phyloP scores from a whole-genome alignment of 169 alveolate genomes.

The Cystoisospora suis region DNA sequence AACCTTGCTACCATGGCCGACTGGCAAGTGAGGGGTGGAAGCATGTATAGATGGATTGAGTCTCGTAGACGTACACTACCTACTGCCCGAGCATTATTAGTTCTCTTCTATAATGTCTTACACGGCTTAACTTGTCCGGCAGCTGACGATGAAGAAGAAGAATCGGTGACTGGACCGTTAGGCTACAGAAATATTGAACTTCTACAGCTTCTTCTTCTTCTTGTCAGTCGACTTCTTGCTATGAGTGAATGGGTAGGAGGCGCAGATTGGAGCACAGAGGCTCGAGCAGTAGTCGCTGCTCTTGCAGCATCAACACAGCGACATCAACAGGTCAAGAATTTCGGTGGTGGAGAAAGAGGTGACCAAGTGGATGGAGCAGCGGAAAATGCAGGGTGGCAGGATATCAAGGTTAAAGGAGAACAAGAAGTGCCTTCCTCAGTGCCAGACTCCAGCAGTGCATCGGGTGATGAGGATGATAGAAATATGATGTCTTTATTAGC shows the following conservation, averaged over 20 bases:
- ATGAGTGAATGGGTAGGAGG: conserved; percentile 27
- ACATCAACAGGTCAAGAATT: no score
- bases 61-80: neutral
- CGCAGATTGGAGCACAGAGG: conserved; percentile 1
- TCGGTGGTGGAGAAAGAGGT: no score
- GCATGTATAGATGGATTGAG: neutral
- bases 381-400: no score
- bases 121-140: conserved; percentile 28
- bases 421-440: no score
- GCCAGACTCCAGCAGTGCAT: no score
- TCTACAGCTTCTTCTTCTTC: conserved; percentile 27
- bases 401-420: no score
- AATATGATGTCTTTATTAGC: no score
- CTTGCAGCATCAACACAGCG: no score
- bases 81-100: neutral
- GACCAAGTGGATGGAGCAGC: no score
- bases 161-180: neutral
- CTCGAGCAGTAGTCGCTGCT: conserved; percentile 11
- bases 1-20: conserved; percentile 16
- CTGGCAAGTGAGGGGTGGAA: neutral
- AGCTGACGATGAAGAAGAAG: conserved; percentile 27
- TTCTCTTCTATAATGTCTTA: conserved; percentile 5
- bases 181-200: conserved; percentile 10
- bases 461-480: no score
- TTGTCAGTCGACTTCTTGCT: neutral